Evolutionary conservation across 2,329 filamentous ascomycete species (phyloP).

Genomic region (Calonectria henricotiae): DNA sequence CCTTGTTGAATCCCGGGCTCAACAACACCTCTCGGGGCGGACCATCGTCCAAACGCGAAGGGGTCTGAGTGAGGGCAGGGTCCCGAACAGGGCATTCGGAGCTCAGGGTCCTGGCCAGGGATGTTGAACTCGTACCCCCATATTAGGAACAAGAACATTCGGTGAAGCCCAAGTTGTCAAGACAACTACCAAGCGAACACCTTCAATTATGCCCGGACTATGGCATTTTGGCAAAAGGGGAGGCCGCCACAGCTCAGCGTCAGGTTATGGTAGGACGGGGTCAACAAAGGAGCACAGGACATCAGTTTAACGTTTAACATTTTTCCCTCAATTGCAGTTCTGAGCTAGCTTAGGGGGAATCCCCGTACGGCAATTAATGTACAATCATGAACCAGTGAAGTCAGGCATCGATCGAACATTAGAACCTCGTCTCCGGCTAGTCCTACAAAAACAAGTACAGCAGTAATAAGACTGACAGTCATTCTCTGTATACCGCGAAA

Average conservation of each 20-base stretch:
- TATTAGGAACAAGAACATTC: conserved; percentile 14
- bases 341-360: conserved; percentile 48
- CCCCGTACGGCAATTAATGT: conserved; percentile 45
- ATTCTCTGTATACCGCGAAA: conserved; percentile 46
- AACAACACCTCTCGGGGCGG: background rate
- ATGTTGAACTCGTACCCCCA: background rate
- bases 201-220: background rate
- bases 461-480: conserved; percentile 44
- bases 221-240: background rate
- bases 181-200: background rate
- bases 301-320: conserved; percentile 44
- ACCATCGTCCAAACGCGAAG: conserved; percentile 21
- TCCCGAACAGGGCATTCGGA: background rate
- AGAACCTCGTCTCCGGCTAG: conserved; percentile 47
- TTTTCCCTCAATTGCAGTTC: conserved; percentile 53
- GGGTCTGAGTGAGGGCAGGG: conserved; percentile 1
- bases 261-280: too few relatives aligned
- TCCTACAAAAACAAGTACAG: conserved; percentile 50
- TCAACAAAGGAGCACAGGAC: conserved; percentile 13
- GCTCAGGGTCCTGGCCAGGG: conserved; percentile 7
- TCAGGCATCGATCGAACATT: conserved; percentile 41
- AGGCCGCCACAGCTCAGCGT: background rate
- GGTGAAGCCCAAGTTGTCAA: conserved; percentile 13
- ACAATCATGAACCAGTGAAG: conserved; percentile 47
- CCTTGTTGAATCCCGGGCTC: background rate